phyloP scores from a whole-genome alignment of 116 monocot species.

The Zostera marina region DNA sequence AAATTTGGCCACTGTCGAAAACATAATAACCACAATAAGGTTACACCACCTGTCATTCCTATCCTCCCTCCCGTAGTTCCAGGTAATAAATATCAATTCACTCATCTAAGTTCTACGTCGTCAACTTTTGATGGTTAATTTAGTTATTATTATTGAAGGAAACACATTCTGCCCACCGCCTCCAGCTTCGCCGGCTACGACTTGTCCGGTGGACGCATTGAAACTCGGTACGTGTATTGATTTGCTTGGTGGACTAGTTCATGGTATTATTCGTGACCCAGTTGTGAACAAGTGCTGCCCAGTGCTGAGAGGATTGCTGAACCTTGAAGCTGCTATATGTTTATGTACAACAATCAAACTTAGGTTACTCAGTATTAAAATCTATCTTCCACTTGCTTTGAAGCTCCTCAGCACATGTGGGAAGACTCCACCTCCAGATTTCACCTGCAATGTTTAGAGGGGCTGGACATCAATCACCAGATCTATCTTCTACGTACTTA shows the following conservation, averaged over 20 bases:
- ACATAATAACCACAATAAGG: no score
- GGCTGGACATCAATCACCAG: not conserved
- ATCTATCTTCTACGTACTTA: no score
- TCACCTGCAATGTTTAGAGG: slow-evolving; percentile 10
- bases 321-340: slow-evolving; percentile 45
- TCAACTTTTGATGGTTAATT: no score
- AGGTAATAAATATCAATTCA: no score
- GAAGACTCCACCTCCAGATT: slow-evolving; percentile 18
- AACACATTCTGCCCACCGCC: slow-evolving; percentile 1
- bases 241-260: slow-evolving; percentile 19
- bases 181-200: not conserved
- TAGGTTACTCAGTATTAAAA: slow-evolving; percentile 24
- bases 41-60: no score
- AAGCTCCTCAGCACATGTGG: slow-evolving; percentile 33
- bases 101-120: no score
- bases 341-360: slow-evolving; percentile 55
- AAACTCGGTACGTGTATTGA: slow-evolving; percentile 43
- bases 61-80: no score
- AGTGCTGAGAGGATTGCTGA: slow-evolving; percentile 26
- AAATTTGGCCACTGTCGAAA: no score
- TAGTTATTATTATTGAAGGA: no score
- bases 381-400: slow-evolving; percentile 33
- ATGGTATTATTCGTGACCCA: slow-evolving; percentile 18
- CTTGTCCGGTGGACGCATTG: slow-evolving; percentile 50
- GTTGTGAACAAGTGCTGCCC: slow-evolving; percentile 46